Conservation (phyloP, 768 basidiomycete genomes). For the Cantharellus cinnabarinus region DNA sequence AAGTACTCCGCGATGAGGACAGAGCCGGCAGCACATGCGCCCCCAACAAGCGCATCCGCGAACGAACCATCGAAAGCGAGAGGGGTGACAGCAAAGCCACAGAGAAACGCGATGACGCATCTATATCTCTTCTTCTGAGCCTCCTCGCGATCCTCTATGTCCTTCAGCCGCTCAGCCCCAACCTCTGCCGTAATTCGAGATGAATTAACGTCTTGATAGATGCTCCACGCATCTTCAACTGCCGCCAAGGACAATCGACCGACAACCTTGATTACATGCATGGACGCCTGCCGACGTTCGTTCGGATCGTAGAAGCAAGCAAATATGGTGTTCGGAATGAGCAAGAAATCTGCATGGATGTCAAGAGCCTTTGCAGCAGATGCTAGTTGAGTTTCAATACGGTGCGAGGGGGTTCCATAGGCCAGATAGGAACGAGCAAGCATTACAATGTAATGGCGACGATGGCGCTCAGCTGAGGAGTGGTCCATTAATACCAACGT, state of each 20-base stretch:
- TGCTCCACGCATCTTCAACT: neutral
- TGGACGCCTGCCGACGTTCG: neutral
- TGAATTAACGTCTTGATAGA: neutral
- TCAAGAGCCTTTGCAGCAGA: constrained; percentile 78
- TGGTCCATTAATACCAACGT: too few relatives aligned
- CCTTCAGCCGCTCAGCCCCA: neutral
- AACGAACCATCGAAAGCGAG: neutral
- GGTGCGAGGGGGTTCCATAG: constrained; percentile 72
- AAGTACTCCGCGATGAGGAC: neutral
- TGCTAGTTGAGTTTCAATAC: constrained; percentile 79
- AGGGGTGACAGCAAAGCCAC: neutral
- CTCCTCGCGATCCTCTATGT: neutral
- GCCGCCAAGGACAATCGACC: neutral
- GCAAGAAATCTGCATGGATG: constrained; percentile 78
- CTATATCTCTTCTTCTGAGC: neutral
- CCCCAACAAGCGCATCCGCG: neutral
- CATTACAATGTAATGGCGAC: constrained; percentile 16
- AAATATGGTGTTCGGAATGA: constrained; percentile 39
- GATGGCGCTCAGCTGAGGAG: neutral
- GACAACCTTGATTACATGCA: neutral
- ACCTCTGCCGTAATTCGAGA: neutral
- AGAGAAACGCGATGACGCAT: neutral
- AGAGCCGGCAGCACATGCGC: neutral
- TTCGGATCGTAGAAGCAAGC: neutral
- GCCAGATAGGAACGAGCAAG: constrained; percentile 48